Conservation (phyloP, 495 filamentous ascomycete species). For the Peziza echinospora region DNA sequence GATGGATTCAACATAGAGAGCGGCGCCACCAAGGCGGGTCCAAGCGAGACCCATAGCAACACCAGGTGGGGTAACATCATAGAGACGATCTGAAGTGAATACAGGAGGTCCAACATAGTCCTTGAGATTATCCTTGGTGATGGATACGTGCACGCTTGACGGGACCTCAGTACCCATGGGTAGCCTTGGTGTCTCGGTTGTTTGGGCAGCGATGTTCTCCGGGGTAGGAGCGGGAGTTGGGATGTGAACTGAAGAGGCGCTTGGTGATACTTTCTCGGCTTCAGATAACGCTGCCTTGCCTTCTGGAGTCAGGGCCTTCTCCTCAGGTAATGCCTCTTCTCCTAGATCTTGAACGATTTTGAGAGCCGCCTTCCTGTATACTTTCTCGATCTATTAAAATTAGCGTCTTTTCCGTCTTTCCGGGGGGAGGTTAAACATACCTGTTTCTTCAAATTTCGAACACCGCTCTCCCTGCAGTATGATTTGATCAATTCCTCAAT, state of each 20-base stretch:
- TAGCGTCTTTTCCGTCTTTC: conserved; percentile 1
- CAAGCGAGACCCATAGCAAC: conserved; percentile 97
- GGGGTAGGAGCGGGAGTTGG: conserved; percentile 24
- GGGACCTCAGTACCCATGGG: conserved; percentile 58
- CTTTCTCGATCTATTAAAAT: conserved; percentile 56
- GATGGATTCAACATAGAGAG: conserved; percentile 93
- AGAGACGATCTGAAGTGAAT: conserved; percentile 87
- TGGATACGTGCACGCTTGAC: conserved; percentile 64
- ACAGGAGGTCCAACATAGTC: conserved; percentile 94
- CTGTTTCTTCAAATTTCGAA: conserved; percentile 96
- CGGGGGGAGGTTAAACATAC: conserved; percentile 7
- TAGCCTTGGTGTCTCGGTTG: conserved; percentile 47
- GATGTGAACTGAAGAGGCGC: conserved; percentile 4
- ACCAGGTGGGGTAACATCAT: conserved; percentile 85
- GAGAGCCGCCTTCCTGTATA: conserved; percentile 89
- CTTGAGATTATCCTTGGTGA: conserved; percentile 75
- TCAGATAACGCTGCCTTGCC: conserved; percentile 64
- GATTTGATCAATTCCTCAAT: conserved; percentile 96
- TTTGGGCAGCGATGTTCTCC: conserved; percentile 41
- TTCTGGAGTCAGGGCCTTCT: conserved; percentile 65
- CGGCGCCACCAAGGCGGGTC: conserved; percentile 94
- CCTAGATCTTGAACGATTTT: conserved; percentile 94
- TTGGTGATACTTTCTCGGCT: conserved; percentile 34
- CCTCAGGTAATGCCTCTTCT: conserved; percentile 63
- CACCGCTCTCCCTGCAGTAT: conserved; percentile 91